Evolutionary conservation across 495 filamentous ascomycete genomes (phyloP), one percentile per base, ranked within the genome.

Genomic region (Daldinia bambusicola): DNA sequence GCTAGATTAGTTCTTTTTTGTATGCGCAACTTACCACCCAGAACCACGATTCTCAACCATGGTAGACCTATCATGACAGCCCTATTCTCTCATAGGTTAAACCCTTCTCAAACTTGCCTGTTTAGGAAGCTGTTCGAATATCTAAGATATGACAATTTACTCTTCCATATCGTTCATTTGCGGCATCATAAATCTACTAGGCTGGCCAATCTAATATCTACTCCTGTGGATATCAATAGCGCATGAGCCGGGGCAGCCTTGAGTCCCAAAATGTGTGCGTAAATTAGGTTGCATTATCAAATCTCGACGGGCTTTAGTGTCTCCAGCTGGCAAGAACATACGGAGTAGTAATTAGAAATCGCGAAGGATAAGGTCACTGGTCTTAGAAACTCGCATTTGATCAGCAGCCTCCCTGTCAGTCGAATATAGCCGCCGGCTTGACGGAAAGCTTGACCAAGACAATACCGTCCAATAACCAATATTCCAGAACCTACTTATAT

Each of bases 341-440:
- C n/a, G n/a, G n/a, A n/a, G 26, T 26, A 1, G 26, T 26, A 32
- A 16, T 16, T 32, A 53, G 50, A 32, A 16, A 53, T 53, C 26
- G 32, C 14, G 12, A 53, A n/a, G 7, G 22, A 30, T 8, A n/a
- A 4, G 26, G n/a, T 12, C 9, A 8, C 30, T 32, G 26, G 50
- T n/a, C 30, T 53, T 13, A n/a, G 30, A 31, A n/a, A 1, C 13
- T 4, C 13, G 22, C 50, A 40, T 37, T 6, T 55, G 41, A 52
- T 6, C 37, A 22, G 30, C 37, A 22, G 30, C 45, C 34, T 61
- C 52, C 50, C 26, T 32, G 50, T 32, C 50, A 10, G 13, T 53
- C 26, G 50, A 53, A 53, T 53, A 53, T 75, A 68, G 70, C 70
- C 70, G 74, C 50, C 70, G 70, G 67, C 59, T 66, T 8, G 55